Evolutionary conservation across 2,329 filamentous ascomycete species (phyloP), one percentile per base, ranked within the genome.

Genomic region (Chalaropsis ovoidea): DNA sequence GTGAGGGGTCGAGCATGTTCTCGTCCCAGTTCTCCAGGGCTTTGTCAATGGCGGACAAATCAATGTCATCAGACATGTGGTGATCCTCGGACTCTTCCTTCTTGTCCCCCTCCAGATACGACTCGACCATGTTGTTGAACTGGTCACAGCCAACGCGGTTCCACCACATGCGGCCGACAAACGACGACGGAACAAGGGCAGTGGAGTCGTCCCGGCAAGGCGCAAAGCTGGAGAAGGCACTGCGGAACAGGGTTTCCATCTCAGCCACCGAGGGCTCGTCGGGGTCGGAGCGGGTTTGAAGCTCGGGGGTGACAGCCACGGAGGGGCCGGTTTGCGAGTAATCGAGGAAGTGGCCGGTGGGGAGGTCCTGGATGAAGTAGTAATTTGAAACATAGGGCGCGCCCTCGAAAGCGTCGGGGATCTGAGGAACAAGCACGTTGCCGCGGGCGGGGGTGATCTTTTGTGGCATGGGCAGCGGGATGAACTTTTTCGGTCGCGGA

Each of bases 191-290:
- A 2, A 90, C 78, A 66, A 91, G 79, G 5, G 89, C 86, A 13
- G 81, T 83, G 2, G 87, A 81, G 71, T 92, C 86, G 73, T 93
- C 89, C 70, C 83, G 86, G 63, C 82, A 85, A 0, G 89, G 89
- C 5, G 89, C 89, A 73, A 92, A 93, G 71, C 86, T 88, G 0
- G 87, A 90, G 73, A 91, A 93, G 1, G 86, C 88, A 65, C 86
- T 84, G 39, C 87, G 82, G 72, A 92, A 93, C 10, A 92, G 76
- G 0, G 86, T 81, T 70, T 92, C 88, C 75, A 90, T 83, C 72
- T 87, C 87, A 0, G 76, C 75, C 4, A 77, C 74, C 1, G 81
- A 81, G 4, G 81, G 81, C 72, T 90, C 87, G 61, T 87, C 82
- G 72, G 88, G 86, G 74, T 86, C 89, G 61, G 80, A 81, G 72